Evolutionary conservation across 305 asterid genomes (phyloP).

Genomic region (Fraxinus ornus): DNA sequence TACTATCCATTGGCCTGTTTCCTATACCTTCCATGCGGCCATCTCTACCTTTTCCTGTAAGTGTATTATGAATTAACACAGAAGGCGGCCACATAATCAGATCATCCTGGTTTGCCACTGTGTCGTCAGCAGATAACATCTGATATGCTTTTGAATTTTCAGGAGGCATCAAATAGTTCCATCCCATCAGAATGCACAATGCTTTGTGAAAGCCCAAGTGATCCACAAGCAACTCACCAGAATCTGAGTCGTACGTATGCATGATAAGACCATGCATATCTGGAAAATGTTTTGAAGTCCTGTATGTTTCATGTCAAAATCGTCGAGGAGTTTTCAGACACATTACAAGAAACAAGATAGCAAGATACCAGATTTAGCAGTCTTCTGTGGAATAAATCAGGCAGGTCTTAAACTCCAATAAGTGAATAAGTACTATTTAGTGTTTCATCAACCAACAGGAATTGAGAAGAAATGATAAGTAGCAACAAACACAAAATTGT

Average conservation of each 20-base stretch:
- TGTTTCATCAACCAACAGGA: slow-evolving; percentile 14
- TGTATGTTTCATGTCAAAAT: slow-evolving; percentile 70
- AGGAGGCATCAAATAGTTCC: slow-evolving; percentile 79
- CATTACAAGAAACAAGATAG: slow-evolving; percentile 31
- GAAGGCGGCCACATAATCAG: slow-evolving; percentile 97
- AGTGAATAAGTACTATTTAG: background rate
- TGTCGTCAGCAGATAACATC: slow-evolving; percentile 65
- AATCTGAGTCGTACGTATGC: slow-evolving; percentile 75
- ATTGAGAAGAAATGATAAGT: background rate
- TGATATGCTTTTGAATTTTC: slow-evolving; percentile 88
- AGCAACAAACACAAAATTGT: background rate
- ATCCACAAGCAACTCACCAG: slow-evolving; percentile 61
- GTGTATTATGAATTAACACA: slow-evolving; percentile 81
- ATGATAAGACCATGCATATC: slow-evolving; percentile 83
- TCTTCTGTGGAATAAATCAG: slow-evolving; percentile 17
- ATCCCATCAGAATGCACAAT: slow-evolving; percentile 88
- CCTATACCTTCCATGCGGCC: slow-evolving; percentile 98
- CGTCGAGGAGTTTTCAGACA: slow-evolving; percentile 47
- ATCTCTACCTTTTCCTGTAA: slow-evolving; percentile 79
- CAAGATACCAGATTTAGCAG: slow-evolving; percentile 24
- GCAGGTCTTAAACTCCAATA: background rate
- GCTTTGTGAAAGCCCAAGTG: slow-evolving; percentile 95
- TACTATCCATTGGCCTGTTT: slow-evolving; percentile 90
- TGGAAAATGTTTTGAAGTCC: slow-evolving; percentile 75
- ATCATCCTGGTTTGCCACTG: slow-evolving; percentile 70